Percentiles rank a stretch among this genome's conserved stretches.
These are phyloP conservation scores for Mollisia scopiformis DNA, from an alignment of 2,329 filamentous ascomycete species.

Conservation along the genomic window DNA sequence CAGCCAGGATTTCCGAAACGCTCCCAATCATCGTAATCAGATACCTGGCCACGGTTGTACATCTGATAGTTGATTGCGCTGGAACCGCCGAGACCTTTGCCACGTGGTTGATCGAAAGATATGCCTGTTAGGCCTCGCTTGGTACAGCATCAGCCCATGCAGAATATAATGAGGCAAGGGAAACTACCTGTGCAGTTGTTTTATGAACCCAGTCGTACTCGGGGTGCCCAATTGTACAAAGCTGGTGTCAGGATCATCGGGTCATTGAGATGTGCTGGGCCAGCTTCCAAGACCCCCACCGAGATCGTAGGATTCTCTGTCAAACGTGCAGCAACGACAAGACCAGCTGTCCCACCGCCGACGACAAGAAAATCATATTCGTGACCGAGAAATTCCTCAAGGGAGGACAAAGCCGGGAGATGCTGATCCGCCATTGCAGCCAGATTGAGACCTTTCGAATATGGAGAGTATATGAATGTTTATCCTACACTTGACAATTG, in stretches of 20 bases:
- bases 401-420: background rate
- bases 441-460: too few relatives aligned
- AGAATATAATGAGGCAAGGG: background rate
- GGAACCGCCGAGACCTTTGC: slow-evolving; percentile 40
- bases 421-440: slow-evolving; percentile 4
- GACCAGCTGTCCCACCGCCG: slow-evolving; percentile 48
- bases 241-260: slow-evolving; percentile 41
- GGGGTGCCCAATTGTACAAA: slow-evolving; percentile 15
- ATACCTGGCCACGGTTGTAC: slow-evolving; percentile 24
- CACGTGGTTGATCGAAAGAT: slow-evolving; percentile 32
- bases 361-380: slow-evolving; percentile 46
- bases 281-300: slow-evolving; percentile 46
- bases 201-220: slow-evolving; percentile 22
- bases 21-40: slow-evolving; percentile 44
- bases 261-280: slow-evolving; percentile 39
- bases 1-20: slow-evolving; percentile 44
- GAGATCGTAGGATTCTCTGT: slow-evolving; percentile 40
- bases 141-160: background rate
- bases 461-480: too few relatives aligned
- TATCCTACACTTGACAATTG: too few relatives aligned
- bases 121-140: background rate
- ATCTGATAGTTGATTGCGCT: slow-evolving; percentile 42
- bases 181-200: slow-evolving; percentile 19
- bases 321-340: slow-evolving; percentile 44
- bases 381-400: slow-evolving; percentile 1